Evolutionary conservation across 1,284 basidiomycete genomes (phyloP).

Genomic region (Pseudozyma sp.): DNA sequence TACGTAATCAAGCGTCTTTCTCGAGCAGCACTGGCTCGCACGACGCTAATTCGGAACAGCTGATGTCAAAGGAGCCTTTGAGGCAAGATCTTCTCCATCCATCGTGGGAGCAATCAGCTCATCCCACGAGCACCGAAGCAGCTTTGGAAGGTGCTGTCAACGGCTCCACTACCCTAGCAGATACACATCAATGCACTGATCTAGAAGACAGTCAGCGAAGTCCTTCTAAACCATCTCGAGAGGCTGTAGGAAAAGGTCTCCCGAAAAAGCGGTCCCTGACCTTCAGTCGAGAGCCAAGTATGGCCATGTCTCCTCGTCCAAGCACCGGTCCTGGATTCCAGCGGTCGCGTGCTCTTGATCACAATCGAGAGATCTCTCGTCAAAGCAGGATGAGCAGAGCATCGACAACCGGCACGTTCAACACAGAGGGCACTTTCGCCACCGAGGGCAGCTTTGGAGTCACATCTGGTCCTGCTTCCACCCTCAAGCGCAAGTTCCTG

Average conservation of each 20-base stretch:
- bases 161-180: constrained; percentile 5
- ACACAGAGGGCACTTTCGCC: constrained; percentile 52
- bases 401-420: constrained; percentile 53
- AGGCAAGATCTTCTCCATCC: constrained; percentile 29
- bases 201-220: constrained; percentile 1
- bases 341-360: constrained; percentile 25
- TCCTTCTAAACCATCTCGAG: constrained; percentile 8
- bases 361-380: constrained; percentile 47
- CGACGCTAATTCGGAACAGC: background rate
- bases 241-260: constrained; percentile 27
- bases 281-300: constrained; percentile 23
- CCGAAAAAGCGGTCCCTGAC: constrained; percentile 37
- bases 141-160: background rate
- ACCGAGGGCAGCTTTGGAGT: constrained; percentile 59
- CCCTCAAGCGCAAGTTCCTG: constrained; percentile 31
- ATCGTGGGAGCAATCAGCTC: constrained; percentile 23
- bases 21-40: constrained; percentile 15
- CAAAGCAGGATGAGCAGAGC: constrained; percentile 54
- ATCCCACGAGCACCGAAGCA: background rate
- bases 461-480: constrained; percentile 28
- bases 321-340: constrained; percentile 6
- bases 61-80: background rate
- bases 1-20: constrained; percentile 18
- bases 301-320: constrained; percentile 1
- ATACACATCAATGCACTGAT: background rate